Base-by-base conservation (phyloP, 257 asterid species). In the Agastache rugosa region DNA sequence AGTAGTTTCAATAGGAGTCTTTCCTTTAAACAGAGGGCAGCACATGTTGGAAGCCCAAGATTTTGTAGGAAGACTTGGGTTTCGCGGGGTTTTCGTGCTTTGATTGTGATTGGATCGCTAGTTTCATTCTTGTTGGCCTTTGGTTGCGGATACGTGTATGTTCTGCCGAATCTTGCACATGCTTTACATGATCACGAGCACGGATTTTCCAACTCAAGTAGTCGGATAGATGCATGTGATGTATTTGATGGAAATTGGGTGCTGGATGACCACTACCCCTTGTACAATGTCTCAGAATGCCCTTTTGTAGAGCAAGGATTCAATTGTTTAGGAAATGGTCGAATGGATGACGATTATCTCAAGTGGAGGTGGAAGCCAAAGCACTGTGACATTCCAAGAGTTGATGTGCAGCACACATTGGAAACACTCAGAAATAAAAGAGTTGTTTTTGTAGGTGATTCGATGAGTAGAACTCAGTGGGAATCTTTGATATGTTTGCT, bases 401-500 rank as follows among this genome's bases (percentile, higher is more conserved):
- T 85, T 35, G 27, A 87, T 64, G 81, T 84, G 77, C 76, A 45
- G 50, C 64, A 16, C 59, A 75, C 81, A 47, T 63, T 90, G 83
- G 85, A 87, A 76, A 73, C 41, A 61, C 86, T 90, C 2, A 77
- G 87, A 34, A 80, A 86, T 69, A 88, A 87, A 55, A 79, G 90
- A 59, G 82, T 90, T 72, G 93, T 88, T 55, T 90, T 90, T 69
- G 96, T 90, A 58, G 96, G 96, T 56, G 96, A 90, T 70, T 90
- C 96, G 0, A 88, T 90, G 96, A 85, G 96, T 71, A 85, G 95
- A 79, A 88, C 96, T 9, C 93, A 90, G 69, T 90, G 96, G 96
- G 96, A 90, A 80, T 90, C 96, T 62, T 83, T 90, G 84, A 88
- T 88, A 79, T 90, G 95, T 74, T 63, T 90, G 82, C 74, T 90